Evolutionary conservation across 2,329 filamentous ascomycete species (phyloP), one percentile per base, ranked within the genome.

Genomic region (Podosphaera xanthii): DNA sequence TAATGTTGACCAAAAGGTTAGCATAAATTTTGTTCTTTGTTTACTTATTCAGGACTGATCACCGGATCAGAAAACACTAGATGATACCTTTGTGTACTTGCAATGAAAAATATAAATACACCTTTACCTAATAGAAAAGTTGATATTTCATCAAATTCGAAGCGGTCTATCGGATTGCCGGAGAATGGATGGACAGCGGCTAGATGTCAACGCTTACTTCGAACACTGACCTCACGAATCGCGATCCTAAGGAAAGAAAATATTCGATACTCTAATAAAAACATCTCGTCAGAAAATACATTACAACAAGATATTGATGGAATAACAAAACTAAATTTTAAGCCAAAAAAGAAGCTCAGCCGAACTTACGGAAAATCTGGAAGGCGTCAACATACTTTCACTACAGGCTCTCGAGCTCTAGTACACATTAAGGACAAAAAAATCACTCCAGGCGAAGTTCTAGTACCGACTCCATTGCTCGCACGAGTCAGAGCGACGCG

Each of bases 181-280:
- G 63, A 64, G 50, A 63, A 65, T 57, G 65, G 67, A 60, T 70
- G 73, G 73, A 75, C 72, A 9, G 66, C 72, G 31, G 68, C 72
- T 40, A 69, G 72, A 60, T 75, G 73, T 58, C 69, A 74, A 58
- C 71, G 73, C 31, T 63, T 75, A 49, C 67, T 75, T 40, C 71
- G 73, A 38, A 71, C 72, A 6, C 63, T 75, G 59, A 68, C 71
- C 35, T 74, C 73, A 10, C 68, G 72, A 52, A 70, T 75, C 42
- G 67, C 70, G 61, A 70, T 72, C 42, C 63, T 75, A 2, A 69
- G 68, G 33, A 73, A 69, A 59, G 69, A 71, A 4, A 59, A 66
- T 14, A 59, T 63, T 48, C 60, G 62, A 35, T 61, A 63, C 30
- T 58, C 58, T 46, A 33, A 44, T 55, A 35, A 14, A 6, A 44